Base-by-base conservation (phyloP, 2,329 filamentous ascomycete genomes). In the Pseudogymnoascus sp. region DNA sequence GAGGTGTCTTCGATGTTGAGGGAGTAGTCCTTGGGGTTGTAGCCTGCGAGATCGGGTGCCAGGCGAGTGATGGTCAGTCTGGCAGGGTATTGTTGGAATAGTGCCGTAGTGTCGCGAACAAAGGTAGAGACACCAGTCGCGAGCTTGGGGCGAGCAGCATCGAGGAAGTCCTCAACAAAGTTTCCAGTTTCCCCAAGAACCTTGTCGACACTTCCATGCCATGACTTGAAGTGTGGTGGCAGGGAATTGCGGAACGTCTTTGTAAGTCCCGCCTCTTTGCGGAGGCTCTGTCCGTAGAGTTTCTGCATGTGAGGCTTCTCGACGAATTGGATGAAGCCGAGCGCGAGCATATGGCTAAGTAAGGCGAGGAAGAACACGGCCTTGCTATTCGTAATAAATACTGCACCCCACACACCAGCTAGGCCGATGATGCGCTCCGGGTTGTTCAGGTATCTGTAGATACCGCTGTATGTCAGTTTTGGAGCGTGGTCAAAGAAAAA, bases 291-390 rank as follows among this genome's bases (percentile, higher is more conserved):
- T 42, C 94, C 93, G 71, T 99, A 99, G 15, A 97, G 83, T 80
- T 96, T 97, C 74, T 96, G 90, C 92, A 99, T 97, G 74, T 99
- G 94, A 12, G 93, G 94, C 64, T 92, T 87, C 76, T 99, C 94
- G 8, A 99, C 89, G 67, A 93, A 89, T 63, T 96, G 90, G 61
- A 99, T 90, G 77, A 97, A 97, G 31, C 81, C 86, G 33, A 97
- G 79, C 1, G 89, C 94, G 59, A 97, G 79, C 33, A 93, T 83
- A 71, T 99, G 94, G 66, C 90, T 92, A 36, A 92, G 75, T 21
- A 97, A 78, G 1, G 94, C 93, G 67, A 97, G 82, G 72, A 92
- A 84, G 72, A 96, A 95, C 66, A 99, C 88, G 4, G 89, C 81
- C 60, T 86, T 84, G 73, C 90, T 97, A 82, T 90, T 92, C 0